Evolutionary conservation across 495 filamentous ascomycete genomes (phyloP).

Genomic region (Aspergillus funiculosus): DNA sequence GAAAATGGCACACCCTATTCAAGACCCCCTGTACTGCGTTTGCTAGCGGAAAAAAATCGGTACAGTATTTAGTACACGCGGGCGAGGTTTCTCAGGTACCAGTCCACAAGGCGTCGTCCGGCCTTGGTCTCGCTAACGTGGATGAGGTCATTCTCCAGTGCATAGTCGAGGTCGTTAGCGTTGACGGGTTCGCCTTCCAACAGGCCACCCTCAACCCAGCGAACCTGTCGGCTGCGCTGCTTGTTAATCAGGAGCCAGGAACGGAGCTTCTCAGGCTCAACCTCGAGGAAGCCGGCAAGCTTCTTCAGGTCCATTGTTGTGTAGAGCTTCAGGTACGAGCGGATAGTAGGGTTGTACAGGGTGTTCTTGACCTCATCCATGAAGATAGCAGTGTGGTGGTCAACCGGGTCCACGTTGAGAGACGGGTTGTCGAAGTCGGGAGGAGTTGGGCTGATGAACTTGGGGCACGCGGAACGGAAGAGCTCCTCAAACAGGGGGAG

Average conservation of each 20-base stretch:
- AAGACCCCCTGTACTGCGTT: background rate
- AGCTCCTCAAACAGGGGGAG: slow-evolving; percentile 96
- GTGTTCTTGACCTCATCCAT: slow-evolving; percentile 99
- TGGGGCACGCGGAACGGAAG: slow-evolving; percentile 91
- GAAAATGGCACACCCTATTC: slow-evolving; percentile 14
- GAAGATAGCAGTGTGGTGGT: slow-evolving; percentile 95
- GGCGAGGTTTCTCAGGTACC: slow-evolving; percentile 95
- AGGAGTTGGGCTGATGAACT: slow-evolving; percentile 96
- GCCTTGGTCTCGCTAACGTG: slow-evolving; percentile 99
- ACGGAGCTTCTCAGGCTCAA: slow-evolving; percentile 85
- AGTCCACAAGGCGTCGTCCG: slow-evolving; percentile 91
- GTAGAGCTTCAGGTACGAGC: slow-evolving; percentile 97
- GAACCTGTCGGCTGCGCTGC: slow-evolving; percentile 91
- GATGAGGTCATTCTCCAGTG: slow-evolving; percentile 93
- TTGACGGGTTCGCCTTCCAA: slow-evolving; percentile 89
- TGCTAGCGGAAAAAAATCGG: background rate
- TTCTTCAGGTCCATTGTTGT: slow-evolving; percentile 99
- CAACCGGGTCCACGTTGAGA: slow-evolving; percentile 90
- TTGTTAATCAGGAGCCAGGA: slow-evolving; percentile 93
- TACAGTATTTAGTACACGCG: slow-evolving; percentile 68
- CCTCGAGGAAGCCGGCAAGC: slow-evolving; percentile 92
- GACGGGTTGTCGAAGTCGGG: slow-evolving; percentile 95
- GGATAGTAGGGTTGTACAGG: slow-evolving; percentile 83
- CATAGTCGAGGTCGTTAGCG: slow-evolving; percentile 91
- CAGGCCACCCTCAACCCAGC: slow-evolving; percentile 86